Base-by-base conservation (phyloP, 1,284 basidiomycete genomes). In the Cryptococcus sp. region DNA sequence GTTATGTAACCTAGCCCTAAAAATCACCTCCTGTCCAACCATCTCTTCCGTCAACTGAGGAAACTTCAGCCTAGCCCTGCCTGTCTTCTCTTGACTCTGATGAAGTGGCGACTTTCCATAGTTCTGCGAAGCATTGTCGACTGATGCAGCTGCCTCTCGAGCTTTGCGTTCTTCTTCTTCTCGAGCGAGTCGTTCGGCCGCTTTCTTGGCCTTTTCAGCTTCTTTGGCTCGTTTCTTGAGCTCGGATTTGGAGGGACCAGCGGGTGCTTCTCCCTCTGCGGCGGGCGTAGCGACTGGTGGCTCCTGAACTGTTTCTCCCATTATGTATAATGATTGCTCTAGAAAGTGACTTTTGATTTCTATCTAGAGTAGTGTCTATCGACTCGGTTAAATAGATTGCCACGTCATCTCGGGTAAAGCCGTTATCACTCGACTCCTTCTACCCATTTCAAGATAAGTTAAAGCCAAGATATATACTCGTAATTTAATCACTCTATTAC, bases 191-290 rank as follows among this genome's bases (percentile, higher is more conserved):
- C 85, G 85, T 70, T 90, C 88, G 32, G 86, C 87, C 4, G 86
- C 88, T 74, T 91, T 93, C 75, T 86, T 87, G 22, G 86, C 88
- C 70, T 98, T 98, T 76, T 96, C 91, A 18, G 86, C 87, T 56
- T 88, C 87, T 75, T 94, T 96, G 25, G 88, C 88, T 31, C 85
- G 83, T 78, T 93, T 96, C 80, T 98, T 98, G 59, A 92, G 77
- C 67, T 94, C 91, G 69, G 81, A 91, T 78, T 97, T 97, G 54
- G 87, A 86, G 7, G 87, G 86, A 25, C 69, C 71, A 45, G 37
- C 48, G 10, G 48, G 48, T 42, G 42, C 40, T 10, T 16, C n/a
- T 14, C 46, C 46, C 31, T 49, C 57, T 45, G 56, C 52, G 14
- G 52, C 41, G 9, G 48, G 45, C 18, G 53, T 39, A 16, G 49